Percentiles rank a stretch among this genome's conserved stretches.
Evolutionary conservation across 129 eudicot species (phyloP).

Genomic region (Kitagawia praeruptora): DNA sequence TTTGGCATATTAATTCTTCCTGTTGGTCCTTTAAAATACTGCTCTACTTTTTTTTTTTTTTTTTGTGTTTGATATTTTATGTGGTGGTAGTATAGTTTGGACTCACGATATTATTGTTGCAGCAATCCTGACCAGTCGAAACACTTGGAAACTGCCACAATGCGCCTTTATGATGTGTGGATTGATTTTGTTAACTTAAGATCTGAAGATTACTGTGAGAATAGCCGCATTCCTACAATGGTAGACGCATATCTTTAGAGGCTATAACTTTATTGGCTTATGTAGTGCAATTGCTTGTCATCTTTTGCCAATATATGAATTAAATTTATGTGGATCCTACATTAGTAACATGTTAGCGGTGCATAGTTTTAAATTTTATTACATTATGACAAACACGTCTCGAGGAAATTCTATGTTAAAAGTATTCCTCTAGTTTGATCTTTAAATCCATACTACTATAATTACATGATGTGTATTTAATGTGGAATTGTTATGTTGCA

Average conservation of each 20-base stretch:
- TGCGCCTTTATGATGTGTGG: slow-evolving; percentile 78
- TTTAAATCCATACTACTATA: not conserved
- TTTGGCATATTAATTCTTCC: not conserved
- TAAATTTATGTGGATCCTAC: not conserved
- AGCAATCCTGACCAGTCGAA: slow-evolving; percentile 98
- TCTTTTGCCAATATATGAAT: not conserved
- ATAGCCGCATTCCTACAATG: slow-evolving; percentile 79
- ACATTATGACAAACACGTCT: not conserved
- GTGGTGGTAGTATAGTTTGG: not conserved
- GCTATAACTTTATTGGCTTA: not conserved
- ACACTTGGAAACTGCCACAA: slow-evolving; percentile 95
- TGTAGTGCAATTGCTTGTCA: not conserved
- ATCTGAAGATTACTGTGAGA: slow-evolving; percentile 77
- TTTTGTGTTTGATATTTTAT: not conserved
- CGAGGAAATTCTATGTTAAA: not conserved
- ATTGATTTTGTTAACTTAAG: slow-evolving; percentile 88
- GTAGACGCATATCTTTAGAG: slow-evolving; percentile 17
- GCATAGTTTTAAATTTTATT: not conserved
- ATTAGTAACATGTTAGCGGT: not conserved
- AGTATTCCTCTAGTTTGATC: not conserved
- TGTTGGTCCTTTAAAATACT: not conserved
- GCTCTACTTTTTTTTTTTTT: not conserved
- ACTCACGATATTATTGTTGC: slow-evolving; percentile 7
- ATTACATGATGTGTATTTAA: not conserved
- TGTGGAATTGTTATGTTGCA: slow-evolving; percentile 13